Percentiles rank a stretch among this genome's conserved stretches.
phyloP scores from a whole-genome alignment of 345 rosid genomes.

The Citrus medica region DNA sequence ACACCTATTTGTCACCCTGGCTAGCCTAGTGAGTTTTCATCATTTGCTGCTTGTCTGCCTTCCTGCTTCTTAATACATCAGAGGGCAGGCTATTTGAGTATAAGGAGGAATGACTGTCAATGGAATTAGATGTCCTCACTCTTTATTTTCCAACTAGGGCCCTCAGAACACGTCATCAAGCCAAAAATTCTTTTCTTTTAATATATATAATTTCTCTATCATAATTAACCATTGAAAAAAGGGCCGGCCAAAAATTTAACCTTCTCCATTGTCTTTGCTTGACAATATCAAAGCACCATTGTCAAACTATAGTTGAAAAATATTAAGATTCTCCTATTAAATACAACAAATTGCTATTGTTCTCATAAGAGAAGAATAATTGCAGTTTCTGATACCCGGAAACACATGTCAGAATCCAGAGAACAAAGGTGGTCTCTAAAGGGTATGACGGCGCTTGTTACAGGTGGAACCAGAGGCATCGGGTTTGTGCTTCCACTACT shows the following conservation, averaged over 20 bases:
- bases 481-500: slow-evolving; percentile 8
- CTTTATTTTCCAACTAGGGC: too few species aligned
- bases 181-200: too few species aligned
- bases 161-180: too few species aligned
- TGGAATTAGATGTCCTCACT: too few species aligned
- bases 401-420: background rate
- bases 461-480: slow-evolving; percentile 31
- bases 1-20: too few species aligned
- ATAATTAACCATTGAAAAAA: background rate
- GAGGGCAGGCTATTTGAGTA: too few species aligned
- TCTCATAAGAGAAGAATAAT: background rate
- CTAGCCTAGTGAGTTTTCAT: too few species aligned
- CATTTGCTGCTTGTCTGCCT: too few species aligned
- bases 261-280: background rate
- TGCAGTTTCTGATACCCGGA: background rate
- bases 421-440: slow-evolving; percentile 24
- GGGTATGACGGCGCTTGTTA: slow-evolving; percentile 26
- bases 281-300: background rate
- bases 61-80: too few species aligned
- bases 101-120: too few species aligned
- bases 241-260: background rate
- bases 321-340: background rate
- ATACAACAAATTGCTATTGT: background rate
- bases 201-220: too few species aligned
- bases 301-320: background rate